phyloP scores from a whole-genome alignment of 1,284 basidiomycete genomes.

The Boletellus sp. region DNA sequence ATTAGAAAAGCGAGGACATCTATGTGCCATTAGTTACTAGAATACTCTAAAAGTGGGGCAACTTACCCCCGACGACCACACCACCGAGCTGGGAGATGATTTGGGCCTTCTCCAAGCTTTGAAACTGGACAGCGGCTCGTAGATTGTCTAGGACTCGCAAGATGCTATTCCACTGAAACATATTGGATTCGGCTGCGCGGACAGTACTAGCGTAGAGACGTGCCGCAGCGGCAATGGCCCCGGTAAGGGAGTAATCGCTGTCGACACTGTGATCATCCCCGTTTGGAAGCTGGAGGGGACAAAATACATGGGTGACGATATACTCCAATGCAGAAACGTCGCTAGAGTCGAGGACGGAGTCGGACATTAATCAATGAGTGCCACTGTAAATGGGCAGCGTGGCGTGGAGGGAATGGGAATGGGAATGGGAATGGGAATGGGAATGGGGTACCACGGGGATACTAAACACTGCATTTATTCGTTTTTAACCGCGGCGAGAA shows the following conservation, averaged over 20 bases:
- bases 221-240: constrained; percentile 1
- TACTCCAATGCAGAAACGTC: constrained; percentile 5
- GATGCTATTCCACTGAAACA: constrained; percentile 11
- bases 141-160: constrained; percentile 21
- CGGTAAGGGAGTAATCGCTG: constrained; percentile 14
- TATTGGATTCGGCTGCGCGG: not conserved
- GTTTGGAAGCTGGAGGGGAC: constrained; percentile 21
- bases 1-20: constrained; percentile 29
- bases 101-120: constrained; percentile 2
- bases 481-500: too few relatives aligned
- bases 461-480: too few relatives aligned
- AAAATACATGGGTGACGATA: not conserved
- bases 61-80: constrained; percentile 15
- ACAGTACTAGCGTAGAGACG: not conserved
- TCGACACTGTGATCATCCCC: constrained; percentile 13
- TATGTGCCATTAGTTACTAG: constrained; percentile 3
- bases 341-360: not conserved
- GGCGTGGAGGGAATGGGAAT: too few relatives aligned
- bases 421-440: too few relatives aligned
- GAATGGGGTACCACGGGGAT: too few relatives aligned
- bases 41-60: fast-evolving
- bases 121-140: constrained; percentile 1
- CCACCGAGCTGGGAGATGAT: constrained; percentile 12
- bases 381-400: too few relatives aligned
- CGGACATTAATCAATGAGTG: constrained; percentile 2